Evolutionary conservation across 2,329 filamentous ascomycete genomes (phyloP).

Genomic region (Capronia coronata): DNA sequence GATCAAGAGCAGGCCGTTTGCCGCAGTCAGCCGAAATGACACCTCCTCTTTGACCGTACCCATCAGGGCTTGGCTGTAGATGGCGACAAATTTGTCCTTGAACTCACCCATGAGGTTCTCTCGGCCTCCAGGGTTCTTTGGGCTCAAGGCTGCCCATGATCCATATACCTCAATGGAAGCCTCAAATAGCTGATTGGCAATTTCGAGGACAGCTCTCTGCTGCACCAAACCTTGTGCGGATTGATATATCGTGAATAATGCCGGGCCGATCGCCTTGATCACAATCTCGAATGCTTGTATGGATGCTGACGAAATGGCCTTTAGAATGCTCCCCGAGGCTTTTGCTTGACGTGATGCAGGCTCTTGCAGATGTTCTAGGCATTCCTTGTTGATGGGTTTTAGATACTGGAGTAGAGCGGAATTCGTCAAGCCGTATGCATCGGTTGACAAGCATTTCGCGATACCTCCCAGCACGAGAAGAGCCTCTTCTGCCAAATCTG

Average conservation of each 20-base stretch:
- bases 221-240: conserved; percentile 57
- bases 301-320: conserved; percentile 51
- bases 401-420: conserved; percentile 49
- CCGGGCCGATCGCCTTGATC: conserved; percentile 51
- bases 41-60: conserved; percentile 46
- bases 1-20: conserved; percentile 44
- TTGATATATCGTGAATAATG: conserved; percentile 55
- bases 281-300: conserved; percentile 50
- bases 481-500: conserved; percentile 56
- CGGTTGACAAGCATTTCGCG: conserved; percentile 48
- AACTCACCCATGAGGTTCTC: conserved; percentile 44
- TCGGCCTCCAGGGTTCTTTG: conserved; percentile 29
- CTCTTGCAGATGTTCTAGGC: conserved; percentile 61
- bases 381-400: conserved; percentile 58
- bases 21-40: conserved; percentile 44
- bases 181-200: conserved; percentile 52
- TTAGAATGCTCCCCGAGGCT: conserved; percentile 56
- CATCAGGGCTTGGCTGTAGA: conserved; percentile 52
- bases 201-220: conserved; percentile 56
- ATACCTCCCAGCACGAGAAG: conserved; percentile 51
- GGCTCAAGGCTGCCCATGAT: conserved; percentile 46
- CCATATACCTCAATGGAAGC: conserved; percentile 54
- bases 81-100: conserved; percentile 47
- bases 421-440: conserved; percentile 34
- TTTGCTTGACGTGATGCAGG: conserved; percentile 63